Conservation (phyloP, 768 basidiomycete genomes). For the Rhodotorula babjevae region DNA sequence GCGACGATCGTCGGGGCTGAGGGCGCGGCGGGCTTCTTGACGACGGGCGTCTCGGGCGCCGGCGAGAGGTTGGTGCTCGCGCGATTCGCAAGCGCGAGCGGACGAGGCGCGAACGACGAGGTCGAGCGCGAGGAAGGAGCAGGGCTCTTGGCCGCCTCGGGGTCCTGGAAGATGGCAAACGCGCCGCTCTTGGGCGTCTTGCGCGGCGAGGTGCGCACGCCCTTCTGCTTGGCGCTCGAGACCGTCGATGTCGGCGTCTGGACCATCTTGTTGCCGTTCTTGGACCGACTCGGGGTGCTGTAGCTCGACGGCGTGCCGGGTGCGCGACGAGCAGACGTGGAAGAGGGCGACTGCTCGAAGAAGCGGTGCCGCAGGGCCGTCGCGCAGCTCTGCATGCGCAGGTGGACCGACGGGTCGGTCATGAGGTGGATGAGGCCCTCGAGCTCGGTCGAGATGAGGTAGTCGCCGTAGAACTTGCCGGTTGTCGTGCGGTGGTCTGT, state of each 20-base stretch:
- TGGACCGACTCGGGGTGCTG: not conserved
- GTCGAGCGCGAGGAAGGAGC: not conserved
- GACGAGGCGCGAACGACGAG: slow-evolving; percentile 8
- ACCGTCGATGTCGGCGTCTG: not conserved
- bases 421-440: slow-evolving; percentile 38
- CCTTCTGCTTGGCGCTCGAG: slow-evolving; percentile 1
- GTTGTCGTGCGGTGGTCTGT: slow-evolving; percentile 32
- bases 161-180: slow-evolving; percentile 15
- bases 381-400: slow-evolving; percentile 29
- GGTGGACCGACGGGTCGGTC: slow-evolving; percentile 30
- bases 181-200: slow-evolving; percentile 12
- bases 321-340: not conserved
- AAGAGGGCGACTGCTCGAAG: slow-evolving; percentile 24
- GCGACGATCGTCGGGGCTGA: not conserved
- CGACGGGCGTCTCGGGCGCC: not conserved
- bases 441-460: slow-evolving; percentile 30
- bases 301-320: not conserved
- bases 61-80: not conserved
- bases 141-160: not conserved
- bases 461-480: slow-evolving; percentile 35
- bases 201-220: not conserved
- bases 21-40: slow-evolving; percentile 1
- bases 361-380: slow-evolving; percentile 35
- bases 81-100: not conserved
- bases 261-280: not conserved